Percentiles rank a stretch among this genome's conserved stretches.
Conservation (phyloP, 768 basidiomycete species). For the Russula lepida region DNA sequence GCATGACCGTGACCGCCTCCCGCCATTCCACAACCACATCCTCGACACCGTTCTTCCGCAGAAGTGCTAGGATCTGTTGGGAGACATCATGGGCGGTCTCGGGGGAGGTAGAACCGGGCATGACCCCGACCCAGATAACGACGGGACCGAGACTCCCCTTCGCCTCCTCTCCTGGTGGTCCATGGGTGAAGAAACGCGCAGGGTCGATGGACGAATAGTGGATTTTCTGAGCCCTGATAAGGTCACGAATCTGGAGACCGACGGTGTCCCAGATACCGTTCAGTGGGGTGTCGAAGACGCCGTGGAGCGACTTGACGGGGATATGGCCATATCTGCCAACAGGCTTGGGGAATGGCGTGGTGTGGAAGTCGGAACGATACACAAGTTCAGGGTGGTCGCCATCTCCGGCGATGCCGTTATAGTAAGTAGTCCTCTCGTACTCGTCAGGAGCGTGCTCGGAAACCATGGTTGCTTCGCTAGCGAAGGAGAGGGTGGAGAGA, state of each 20-base stretch:
- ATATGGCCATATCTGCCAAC: background rate
- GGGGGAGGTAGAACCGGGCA: constrained; percentile 4
- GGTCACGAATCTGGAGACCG: constrained; percentile 3
- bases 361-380: background rate
- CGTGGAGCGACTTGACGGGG: constrained; percentile 1
- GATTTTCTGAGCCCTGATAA: constrained; percentile 2
- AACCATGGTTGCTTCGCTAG: background rate
- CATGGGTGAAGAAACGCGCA: constrained; percentile 11
- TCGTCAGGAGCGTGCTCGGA: no score
- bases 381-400: constrained; percentile 4
- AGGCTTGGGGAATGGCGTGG: constrained; percentile 4
- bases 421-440: background rate
- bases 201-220: background rate
- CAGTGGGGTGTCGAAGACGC: constrained; percentile 10
- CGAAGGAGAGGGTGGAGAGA: background rate
- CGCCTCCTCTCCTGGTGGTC: background rate
- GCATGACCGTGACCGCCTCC: background rate
- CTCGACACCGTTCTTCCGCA: background rate
- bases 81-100: constrained; percentile 9
- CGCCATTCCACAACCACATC: constrained; percentile 13
- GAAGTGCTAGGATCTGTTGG: constrained; percentile 4
- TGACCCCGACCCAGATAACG: constrained; percentile 8
- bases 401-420: background rate
- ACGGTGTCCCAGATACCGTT: constrained; percentile 10
- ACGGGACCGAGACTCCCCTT: constrained; percentile 8